A percentile compares a stretch with the other conserved stretches of the same genome.
These are phyloP conservation scores for Hanseniaspora singularis DNA, from an alignment of 805 yeast genomes.

Conservation along the genomic window DNA sequence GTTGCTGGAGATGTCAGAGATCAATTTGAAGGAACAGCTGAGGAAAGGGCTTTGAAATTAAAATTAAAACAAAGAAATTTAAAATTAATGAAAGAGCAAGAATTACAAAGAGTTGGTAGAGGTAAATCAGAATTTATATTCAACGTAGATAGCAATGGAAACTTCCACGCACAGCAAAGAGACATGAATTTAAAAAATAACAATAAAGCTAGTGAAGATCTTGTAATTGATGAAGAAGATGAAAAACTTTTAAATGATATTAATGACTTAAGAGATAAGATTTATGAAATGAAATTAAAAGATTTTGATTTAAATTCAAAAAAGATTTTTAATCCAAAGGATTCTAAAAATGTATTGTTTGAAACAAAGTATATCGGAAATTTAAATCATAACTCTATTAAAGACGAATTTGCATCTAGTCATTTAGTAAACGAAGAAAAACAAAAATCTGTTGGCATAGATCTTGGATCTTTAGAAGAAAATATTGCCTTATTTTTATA, in stretches of 20 bases:
- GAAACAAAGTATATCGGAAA: conserved; percentile 26
- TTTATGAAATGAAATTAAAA: conserved; percentile 13
- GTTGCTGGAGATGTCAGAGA: conserved; percentile 43
- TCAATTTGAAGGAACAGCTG: conserved; percentile 58
- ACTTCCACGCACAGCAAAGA: conserved; percentile 51
- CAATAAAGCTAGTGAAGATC: conserved; percentile 26
- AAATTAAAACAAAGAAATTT: conserved; percentile 72
- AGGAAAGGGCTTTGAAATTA: conserved; percentile 76
- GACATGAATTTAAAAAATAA: conserved; percentile 21
- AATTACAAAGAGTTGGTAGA: conserved; percentile 52
- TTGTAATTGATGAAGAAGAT: conserved; percentile 26
- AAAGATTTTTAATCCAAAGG: conserved; percentile 20
- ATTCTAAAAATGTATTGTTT: conserved; percentile 27
- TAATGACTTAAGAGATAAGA: conserved; percentile 26
- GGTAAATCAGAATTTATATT: conserved; percentile 67
- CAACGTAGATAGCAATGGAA: conserved; percentile 63
- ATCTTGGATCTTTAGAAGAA: conserved; percentile 10
- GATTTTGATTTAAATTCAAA: conserved; percentile 13
- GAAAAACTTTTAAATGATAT: conserved; percentile 28
- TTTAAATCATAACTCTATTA: no score
- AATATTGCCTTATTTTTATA: conserved; percentile 10
- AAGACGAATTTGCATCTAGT: background rate
- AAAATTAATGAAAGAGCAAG: conserved; percentile 50
- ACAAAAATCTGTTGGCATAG: background rate
- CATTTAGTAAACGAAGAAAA: background rate